Evolutionary conservation across 306 rosid genomes (phyloP).

Genomic region (Morella rubra): DNA sequence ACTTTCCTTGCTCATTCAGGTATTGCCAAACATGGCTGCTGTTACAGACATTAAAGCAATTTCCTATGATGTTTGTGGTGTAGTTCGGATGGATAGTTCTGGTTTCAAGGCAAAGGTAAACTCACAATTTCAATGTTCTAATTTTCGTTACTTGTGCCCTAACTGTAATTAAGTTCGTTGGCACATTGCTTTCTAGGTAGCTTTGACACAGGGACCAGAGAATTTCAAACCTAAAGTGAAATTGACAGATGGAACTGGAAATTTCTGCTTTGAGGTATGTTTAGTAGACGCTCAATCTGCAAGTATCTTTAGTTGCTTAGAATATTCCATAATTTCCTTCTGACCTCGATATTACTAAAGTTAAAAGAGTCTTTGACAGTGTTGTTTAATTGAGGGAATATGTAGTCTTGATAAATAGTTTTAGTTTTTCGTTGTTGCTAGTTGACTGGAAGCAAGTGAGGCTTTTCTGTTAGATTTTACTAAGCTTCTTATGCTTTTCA

Average conservation of each 20-base stretch:
- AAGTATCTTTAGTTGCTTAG: conserved; percentile 1
- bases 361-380: conserved; percentile 22
- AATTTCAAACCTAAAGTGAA: conserved; percentile 88
- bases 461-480: conserved; percentile 11
- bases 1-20: conserved; percentile 49
- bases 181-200: conserved; percentile 55
- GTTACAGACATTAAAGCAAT: conserved; percentile 74
- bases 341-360: conserved; percentile 21
- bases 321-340: conserved; percentile 22
- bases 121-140: conserved; percentile 13
- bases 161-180: conserved; percentile 23
- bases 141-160: conserved; percentile 18
- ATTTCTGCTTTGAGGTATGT: conserved; percentile 93
- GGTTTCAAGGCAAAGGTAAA: conserved; percentile 82
- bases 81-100: conserved; percentile 65
- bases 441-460: conserved; percentile 16
- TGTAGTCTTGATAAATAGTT: not conserved
- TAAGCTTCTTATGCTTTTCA: conserved; percentile 18
- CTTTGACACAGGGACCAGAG: conserved; percentile 98
- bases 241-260: conserved; percentile 76
- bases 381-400: conserved; percentile 22
- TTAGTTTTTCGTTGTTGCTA: conserved; percentile 11
- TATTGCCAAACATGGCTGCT: conserved; percentile 96
- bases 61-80: conserved; percentile 84
- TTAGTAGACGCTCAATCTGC: conserved; percentile 12